These are phyloP conservation scores for Phialophora expanda DNA, from an alignment of 2,329 filamentous ascomycete genomes.

Conservation along the genomic window DNA sequence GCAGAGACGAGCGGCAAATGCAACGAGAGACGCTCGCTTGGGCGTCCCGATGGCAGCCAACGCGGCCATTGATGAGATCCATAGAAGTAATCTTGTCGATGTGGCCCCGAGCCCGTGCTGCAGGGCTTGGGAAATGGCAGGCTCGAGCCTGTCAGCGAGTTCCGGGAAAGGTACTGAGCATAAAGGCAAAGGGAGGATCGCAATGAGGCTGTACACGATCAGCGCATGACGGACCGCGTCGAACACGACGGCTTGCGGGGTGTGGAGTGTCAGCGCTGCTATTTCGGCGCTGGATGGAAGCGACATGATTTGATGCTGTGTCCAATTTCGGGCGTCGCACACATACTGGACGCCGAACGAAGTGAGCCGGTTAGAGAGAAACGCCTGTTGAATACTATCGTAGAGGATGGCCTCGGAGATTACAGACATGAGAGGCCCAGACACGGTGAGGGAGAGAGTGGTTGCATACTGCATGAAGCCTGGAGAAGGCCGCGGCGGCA, in stretches of 20 bases:
- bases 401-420: slow-evolving; percentile 3
- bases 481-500: not conserved
- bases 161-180: not conserved
- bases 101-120: not conserved
- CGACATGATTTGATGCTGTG: slow-evolving; percentile 4
- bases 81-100: not conserved
- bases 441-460: not conserved
- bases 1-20: not conserved
- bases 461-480: slow-evolving; percentile 2
- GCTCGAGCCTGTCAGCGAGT: not conserved
- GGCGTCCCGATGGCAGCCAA: slow-evolving; percentile 1
- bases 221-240: not conserved
- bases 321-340: slow-evolving; percentile 4
- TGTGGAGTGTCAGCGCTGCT: not conserved
- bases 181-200: not conserved
- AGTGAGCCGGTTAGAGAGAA: not conserved
- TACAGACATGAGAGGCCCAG: not conserved
- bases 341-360: not conserved
- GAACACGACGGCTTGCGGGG: not conserved
- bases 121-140: not conserved
- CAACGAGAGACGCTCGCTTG: not conserved
- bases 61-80: not conserved
- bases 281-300: not conserved
- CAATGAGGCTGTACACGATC: slow-evolving; percentile 2
- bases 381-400: not conserved